Evolutionary conservation across 2,329 filamentous ascomycete species (phyloP), one percentile per base, ranked within the genome.

Genomic region (Metarhizium robertsii): DNA sequence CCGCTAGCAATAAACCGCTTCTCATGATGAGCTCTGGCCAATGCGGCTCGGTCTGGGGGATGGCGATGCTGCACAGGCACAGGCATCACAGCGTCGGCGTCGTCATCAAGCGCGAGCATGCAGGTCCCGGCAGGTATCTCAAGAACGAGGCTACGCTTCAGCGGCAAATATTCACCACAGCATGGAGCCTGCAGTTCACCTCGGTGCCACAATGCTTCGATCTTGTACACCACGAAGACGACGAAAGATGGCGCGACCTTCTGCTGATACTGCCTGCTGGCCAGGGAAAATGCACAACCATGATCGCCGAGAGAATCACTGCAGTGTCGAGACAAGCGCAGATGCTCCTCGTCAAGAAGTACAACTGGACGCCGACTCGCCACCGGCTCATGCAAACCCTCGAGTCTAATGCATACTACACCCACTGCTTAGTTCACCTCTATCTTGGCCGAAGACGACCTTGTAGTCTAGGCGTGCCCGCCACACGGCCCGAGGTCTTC

Each of bases 361-460:
- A 64, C 30, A 58, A 59, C 7, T 55, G 58, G 3, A 54, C 48
- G 2, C n/a, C 34, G 16, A 32, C 51, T 8, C n/a, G 18, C 1
- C 54, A 50, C 5, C n/a, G 34, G 34, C 8, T 53, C 18, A 56
- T 0, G 43, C 53, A 0, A 54, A 61, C 8, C 10, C 58, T 6
- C 46, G 42, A 1, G 69, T 70, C 42, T 53, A 4, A 72, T 77
- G 13, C 51, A 59, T 70, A n/a, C 10, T 25, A 25, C 25, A 25
- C 25, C 25, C 73, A 77, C 55, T 82, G 78, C 50, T 64, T 83
- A 0, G 63, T 79, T 11, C 72, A 79, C 1, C 69, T 72, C 0
- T 81, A 80, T 51, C 63, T 82, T 0, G 78, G 78, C 6, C 68
- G 66, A 8, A 61, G 67, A n/a, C 43, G 53, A 18, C 20, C 42